Evolutionary conservation across 2,329 filamentous ascomycete genomes (phyloP), one percentile per base, ranked within the genome.

Genomic region (Zalaria sp.): DNA sequence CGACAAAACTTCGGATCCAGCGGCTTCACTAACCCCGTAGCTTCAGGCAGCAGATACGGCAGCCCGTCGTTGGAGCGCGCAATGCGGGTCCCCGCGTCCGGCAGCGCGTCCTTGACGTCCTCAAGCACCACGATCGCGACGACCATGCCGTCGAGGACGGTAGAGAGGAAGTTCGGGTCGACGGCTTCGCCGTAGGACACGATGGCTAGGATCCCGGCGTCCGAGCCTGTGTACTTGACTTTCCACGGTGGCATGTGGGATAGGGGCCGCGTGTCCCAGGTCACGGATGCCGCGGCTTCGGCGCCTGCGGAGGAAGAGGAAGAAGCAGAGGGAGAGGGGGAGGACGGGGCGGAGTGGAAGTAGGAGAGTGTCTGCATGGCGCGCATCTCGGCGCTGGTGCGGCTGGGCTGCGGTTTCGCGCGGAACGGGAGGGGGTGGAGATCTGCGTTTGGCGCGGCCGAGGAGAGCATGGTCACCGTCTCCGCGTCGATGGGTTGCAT

Each of bases 331-430:
- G 41, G 5, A 4, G 38, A 18, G 18, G 18, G 18, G 18, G 18
- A 18, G 6, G 48, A 54, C 34, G 45, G 37, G 11, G 59, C 53
- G 6, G 65, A 49, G 54, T 89, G 84, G 52, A 89, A 85, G 51
- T 88, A 89, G 0, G 82, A 79, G 69, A 86, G 79, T n/a, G 71
- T 75, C 50, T 87, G 81, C 80, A 89, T 86, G 4, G 72, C 71
- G 39, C 81, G 67, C 3, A 84, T 59, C 46, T 88, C 77, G 0
- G 74, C 69, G 0, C 81, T 71, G 6, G 78, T 82, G 32, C 79
- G 67, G 3, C 71, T 63, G 1, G 67, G 67, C 34, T 66, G 66
- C 34, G 76, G 71, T n/a, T 67, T 67, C 5, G 68, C 58, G 49
- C 79, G 72, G 1, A 80, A 79, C 4, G 78, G 72, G 4, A 86